Evolutionary conservation across 2,329 filamentous ascomycete species (phyloP).

Genomic region (Trichoderma oligosporum): DNA sequence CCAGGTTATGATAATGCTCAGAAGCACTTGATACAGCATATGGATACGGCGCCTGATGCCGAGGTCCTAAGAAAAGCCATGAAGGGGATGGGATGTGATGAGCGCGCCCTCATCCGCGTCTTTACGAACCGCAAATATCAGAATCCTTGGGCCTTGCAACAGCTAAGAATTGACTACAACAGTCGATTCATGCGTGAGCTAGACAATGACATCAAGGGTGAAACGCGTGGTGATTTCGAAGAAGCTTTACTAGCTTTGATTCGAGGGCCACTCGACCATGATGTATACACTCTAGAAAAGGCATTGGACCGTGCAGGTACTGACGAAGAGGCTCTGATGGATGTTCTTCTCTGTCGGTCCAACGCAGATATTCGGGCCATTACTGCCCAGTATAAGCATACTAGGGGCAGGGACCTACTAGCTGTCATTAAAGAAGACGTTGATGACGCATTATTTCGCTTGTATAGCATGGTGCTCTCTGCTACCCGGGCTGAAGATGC

Average conservation of each 20-base stretch:
- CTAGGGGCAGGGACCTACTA: slow-evolving; percentile 30
- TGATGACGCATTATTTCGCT: slow-evolving; percentile 28
- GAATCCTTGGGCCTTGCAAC: slow-evolving; percentile 33
- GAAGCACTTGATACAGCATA: slow-evolving; percentile 25
- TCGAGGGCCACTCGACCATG: slow-evolving; percentile 32
- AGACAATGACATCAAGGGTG: slow-evolving; percentile 33
- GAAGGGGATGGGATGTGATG: slow-evolving; percentile 36
- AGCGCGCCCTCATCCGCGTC: slow-evolving; percentile 30
- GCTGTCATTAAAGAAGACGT: slow-evolving; percentile 33
- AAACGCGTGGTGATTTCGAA: slow-evolving; percentile 32
- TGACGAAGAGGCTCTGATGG: slow-evolving; percentile 35
- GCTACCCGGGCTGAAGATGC: slow-evolving; percentile 30
- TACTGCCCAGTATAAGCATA: slow-evolving; percentile 28
- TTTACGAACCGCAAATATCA: slow-evolving; percentile 32
- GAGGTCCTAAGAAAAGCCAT: slow-evolving; percentile 34
- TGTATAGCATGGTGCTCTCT: slow-evolving; percentile 35
- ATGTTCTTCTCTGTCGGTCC: slow-evolving; percentile 35
- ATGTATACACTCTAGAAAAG: slow-evolving; percentile 31
- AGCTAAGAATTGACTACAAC: slow-evolving; percentile 34
- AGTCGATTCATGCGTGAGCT: slow-evolving; percentile 33
- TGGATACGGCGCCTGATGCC: slow-evolving; percentile 31
- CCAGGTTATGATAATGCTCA: slow-evolving; percentile 31
- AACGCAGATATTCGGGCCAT: slow-evolving; percentile 37
- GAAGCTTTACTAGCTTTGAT: slow-evolving; percentile 31
- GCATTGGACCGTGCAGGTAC: slow-evolving; percentile 32